Percentiles rank a stretch among this genome's conserved stretches.
Conservation (phyloP, 306 rosid genomes). For the Benincasa hispida region DNA sequence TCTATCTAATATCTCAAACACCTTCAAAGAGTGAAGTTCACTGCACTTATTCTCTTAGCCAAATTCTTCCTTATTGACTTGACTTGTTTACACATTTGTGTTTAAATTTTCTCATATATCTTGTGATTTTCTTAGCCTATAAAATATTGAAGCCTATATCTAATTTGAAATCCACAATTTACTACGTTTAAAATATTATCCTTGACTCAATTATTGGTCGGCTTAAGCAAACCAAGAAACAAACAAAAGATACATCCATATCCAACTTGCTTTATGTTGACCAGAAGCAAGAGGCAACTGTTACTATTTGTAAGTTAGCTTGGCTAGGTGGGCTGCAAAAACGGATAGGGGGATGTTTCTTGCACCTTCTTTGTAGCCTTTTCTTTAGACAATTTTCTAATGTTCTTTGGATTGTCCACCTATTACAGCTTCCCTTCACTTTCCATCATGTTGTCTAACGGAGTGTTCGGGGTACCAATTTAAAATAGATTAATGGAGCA, state of each 20-base stretch:
- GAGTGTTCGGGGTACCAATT: no score
- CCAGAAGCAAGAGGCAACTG: neutral
- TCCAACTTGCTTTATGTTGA: neutral
- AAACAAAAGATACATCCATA: neutral
- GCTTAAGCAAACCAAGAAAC: neutral
- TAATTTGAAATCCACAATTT: neutral
- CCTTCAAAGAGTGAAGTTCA: no score
- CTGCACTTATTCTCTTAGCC: no score
- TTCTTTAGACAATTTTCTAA: neutral
- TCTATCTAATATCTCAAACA: no score
- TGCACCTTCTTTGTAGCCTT: neutral
- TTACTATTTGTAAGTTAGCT: neutral
- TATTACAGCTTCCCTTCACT: neutral
- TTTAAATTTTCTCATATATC: no score
- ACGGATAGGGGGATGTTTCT: neutral
- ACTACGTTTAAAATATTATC: no score
- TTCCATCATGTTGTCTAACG: no score
- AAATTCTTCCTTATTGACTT: no score
- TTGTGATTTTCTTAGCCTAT: no score
- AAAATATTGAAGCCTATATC: no score
- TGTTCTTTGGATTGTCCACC: neutral
- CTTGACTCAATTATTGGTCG: neutral
- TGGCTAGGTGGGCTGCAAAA: neutral
- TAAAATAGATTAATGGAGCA: no score
- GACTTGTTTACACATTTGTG: no score